These are phyloP conservation scores for Pythium grandisporangium DNA, from an alignment of 352 stramenopile genomes.

Conservation along the genomic window DNA sequence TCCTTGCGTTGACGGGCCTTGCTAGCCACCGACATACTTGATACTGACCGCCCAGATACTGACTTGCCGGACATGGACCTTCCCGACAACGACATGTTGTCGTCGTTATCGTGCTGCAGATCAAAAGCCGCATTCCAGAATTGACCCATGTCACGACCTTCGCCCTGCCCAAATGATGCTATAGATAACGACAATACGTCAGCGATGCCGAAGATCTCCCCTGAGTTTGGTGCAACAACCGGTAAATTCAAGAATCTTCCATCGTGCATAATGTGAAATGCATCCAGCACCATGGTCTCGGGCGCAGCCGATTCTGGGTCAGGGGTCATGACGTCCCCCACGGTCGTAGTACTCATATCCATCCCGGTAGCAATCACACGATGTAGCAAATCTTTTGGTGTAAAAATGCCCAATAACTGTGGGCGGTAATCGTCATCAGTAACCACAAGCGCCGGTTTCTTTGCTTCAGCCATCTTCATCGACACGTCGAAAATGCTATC, in stretches of 20 bases:
- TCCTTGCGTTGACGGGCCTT: conserved; percentile 66
- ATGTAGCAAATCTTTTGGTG: conserved; percentile 96
- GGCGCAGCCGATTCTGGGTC: conserved; percentile 92
- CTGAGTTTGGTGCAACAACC: conserved; percentile 77
- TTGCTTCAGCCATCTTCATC: conserved; percentile 64
- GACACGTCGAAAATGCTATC: conserved; percentile 68
- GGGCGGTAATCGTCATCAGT: conserved; percentile 38
- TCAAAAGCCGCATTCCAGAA: conserved; percentile 78
- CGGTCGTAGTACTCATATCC: conserved; percentile 78
- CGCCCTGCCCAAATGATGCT: conserved; percentile 59
- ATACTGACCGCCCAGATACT: conserved; percentile 37
- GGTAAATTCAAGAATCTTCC: conserved; percentile 96
- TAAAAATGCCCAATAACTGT: conserved; percentile 95
- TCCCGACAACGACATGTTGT: conserved; percentile 21
- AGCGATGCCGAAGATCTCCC: conserved; percentile 70
- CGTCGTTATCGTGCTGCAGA: conserved; percentile 39
- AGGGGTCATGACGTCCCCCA: conserved; percentile 92
- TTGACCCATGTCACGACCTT: conserved; percentile 64
- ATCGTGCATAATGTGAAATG: conserved; percentile 98
- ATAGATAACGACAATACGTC: conserved; percentile 76
- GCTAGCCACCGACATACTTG: conserved; percentile 37
- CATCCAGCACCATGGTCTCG: conserved; percentile 94
- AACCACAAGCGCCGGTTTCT: conserved; percentile 72
- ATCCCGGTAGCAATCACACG: conserved; percentile 91
- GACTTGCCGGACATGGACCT: conserved; percentile 28